Evolutionary conservation across 2,329 filamentous ascomycete genomes (phyloP), one percentile per base, ranked within the genome.

Genomic region (Trichocomaceae sp.): DNA sequence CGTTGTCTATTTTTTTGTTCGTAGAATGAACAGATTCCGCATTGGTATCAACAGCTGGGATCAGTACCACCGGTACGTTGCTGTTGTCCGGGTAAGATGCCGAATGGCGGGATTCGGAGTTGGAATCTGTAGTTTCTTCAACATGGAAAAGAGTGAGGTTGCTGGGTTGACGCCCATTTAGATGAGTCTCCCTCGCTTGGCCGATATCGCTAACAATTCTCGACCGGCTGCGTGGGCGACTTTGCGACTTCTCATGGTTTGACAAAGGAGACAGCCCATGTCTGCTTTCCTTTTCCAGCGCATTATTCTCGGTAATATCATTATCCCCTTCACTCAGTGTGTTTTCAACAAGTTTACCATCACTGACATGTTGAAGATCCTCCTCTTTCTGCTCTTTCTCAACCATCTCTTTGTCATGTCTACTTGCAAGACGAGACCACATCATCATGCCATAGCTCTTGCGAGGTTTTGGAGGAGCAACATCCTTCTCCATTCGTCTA

Each of bases 391-490:
- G 48, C 35, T 71, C 68, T 46, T 63, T 66, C 45, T 67, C 63
- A 13, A 95, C 78, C 0, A 87, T 87, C 58, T 79, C 79, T 69
- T 92, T 82, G 66, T 97, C 93, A 65, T 96, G 90, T 67, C 88
- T 95, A 46, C 86, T 91, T 13, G 89, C 90, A 87, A 90, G 95
- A 1, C 86, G 77, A 49, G 84, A 87, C 92, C 92, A 97, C 60
- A 96, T 74, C 2, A 85, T 83, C 69, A 96, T 76, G 7, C 87
- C 88, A 71, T 86, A 82, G 60, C 87, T 90, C 77, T 82, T 85
- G 61, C 72, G 64, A 10, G 58, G 61, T 19, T 61, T 61, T 19
- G 63, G 59, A 15, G 65, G 64, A 31, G 68, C 50, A 3, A 68
- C 63, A 2, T 64, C 69, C 7, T 66, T 67, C 12, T 67, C 68